These are phyloP conservation scores for Solanum aculeatissimum DNA, from an alignment of 305 asterid genomes.

Conservation along the genomic window DNA sequence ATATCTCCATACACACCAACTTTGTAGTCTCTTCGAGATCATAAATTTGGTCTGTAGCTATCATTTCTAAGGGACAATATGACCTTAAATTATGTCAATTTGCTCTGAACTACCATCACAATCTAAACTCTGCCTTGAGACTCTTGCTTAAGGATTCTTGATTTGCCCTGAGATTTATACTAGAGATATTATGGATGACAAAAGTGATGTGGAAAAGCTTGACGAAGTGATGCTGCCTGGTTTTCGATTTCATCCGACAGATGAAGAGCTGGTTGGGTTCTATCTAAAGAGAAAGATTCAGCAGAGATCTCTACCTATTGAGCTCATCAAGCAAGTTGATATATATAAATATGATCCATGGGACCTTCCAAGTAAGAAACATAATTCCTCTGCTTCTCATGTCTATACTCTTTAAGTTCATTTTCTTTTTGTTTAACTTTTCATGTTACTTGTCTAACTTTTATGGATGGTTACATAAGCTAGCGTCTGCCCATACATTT, in stretches of 20 bases:
- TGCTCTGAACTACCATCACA: background rate
- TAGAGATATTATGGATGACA: constrained; percentile 31
- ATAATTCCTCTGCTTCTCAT: background rate
- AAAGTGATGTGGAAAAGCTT: constrained; percentile 33
- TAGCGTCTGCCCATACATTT: background rate
- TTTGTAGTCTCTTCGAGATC: constrained; percentile 35
- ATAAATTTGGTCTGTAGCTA: constrained; percentile 23
- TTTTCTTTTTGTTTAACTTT: background rate
- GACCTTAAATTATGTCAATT: background rate
- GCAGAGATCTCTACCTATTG: constrained; percentile 53
- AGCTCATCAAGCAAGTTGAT: constrained; percentile 68
- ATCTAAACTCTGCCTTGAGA: background rate
- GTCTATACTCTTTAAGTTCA: background rate
- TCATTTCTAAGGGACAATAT: constrained; percentile 4
- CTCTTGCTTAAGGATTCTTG: background rate
- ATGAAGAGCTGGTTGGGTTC: constrained; percentile 75
- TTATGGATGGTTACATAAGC: background rate
- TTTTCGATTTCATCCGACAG: constrained; percentile 80
- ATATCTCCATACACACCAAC: constrained; percentile 34
- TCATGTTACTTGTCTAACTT: background rate
- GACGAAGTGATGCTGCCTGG: constrained; percentile 80
- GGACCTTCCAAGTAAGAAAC: constrained; percentile 77
- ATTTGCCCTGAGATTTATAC: background rate
- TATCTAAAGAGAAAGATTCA: constrained; percentile 55
- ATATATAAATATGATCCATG: constrained; percentile 84